Evolutionary conservation across 192 early-diverging fungal genomes (phyloP).

Genomic region (Phycomyces nitens): DNA sequence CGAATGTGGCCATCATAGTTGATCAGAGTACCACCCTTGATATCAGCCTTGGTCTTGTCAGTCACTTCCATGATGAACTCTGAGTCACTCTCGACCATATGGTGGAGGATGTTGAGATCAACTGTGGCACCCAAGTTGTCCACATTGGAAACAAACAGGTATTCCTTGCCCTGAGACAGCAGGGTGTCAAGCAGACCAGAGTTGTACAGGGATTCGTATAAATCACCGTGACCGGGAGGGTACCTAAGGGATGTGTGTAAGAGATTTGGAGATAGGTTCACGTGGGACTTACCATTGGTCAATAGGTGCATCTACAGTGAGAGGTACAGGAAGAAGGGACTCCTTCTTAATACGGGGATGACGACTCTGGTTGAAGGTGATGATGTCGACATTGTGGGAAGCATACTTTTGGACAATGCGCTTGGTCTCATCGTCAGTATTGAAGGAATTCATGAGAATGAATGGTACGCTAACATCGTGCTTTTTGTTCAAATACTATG

Average conservation of each 20-base stretch:
- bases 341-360: slow-evolving; percentile 94
- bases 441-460: slow-evolving; percentile 99
- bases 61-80: slow-evolving; percentile 99
- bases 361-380: slow-evolving; percentile 97
- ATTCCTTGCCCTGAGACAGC: slow-evolving; percentile 94
- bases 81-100: slow-evolving; percentile 81
- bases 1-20: slow-evolving; percentile 94
- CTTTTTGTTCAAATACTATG: slow-evolving; percentile 82
- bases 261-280: not conserved
- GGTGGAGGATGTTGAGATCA: slow-evolving; percentile 85
- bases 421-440: slow-evolving; percentile 96
- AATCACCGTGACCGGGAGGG: slow-evolving; percentile 97
- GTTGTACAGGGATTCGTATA: slow-evolving; percentile 92
- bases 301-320: slow-evolving; percentile 60
- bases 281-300: slow-evolving; percentile 52
- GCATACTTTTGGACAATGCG: slow-evolving; percentile 98
- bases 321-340: slow-evolving; percentile 81
- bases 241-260: slow-evolving; percentile 56
- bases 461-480: slow-evolving; percentile 91
- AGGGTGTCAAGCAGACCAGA: slow-evolving; percentile 93
- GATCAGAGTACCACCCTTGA: slow-evolving; percentile 99
- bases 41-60: slow-evolving; percentile 98
- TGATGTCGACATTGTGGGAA: slow-evolving; percentile 84
- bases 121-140: slow-evolving; percentile 98
- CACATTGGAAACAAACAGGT: slow-evolving; percentile 97